These are phyloP conservation scores for Wickerhamomyces sp. DNA, from an alignment of 1,139 yeast genomes.

Conservation along the genomic window DNA sequence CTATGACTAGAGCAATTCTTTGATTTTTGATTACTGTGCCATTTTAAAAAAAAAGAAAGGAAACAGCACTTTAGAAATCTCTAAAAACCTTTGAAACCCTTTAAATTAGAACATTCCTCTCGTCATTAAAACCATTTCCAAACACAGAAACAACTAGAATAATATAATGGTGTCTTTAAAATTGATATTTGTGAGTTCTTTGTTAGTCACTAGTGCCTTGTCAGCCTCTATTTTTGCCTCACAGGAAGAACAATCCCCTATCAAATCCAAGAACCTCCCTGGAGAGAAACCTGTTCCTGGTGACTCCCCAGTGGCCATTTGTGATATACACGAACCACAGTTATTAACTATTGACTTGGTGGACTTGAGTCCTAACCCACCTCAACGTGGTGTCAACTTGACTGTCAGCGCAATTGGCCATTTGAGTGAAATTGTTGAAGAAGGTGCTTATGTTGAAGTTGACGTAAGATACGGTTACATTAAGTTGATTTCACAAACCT, in stretches of 20 bases:
- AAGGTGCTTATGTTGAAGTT: constrained; percentile 91
- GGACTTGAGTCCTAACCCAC: constrained; percentile 78
- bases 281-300: constrained; percentile 78
- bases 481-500: constrained; percentile 76
- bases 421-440: constrained; percentile 51
- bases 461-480: constrained; percentile 92
- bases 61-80: neutral
- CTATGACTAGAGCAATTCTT: too few species aligned
- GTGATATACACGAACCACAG: constrained; percentile 65
- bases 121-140: neutral
- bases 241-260: constrained; percentile 11
- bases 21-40: too few species aligned
- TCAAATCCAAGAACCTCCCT: constrained; percentile 13
- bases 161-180: constrained; percentile 16
- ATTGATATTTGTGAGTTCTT: constrained; percentile 6
- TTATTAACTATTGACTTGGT: constrained; percentile 58
- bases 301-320: constrained; percentile 73
- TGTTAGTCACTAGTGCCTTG: constrained; percentile 7
- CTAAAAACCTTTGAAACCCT: neutral
- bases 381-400: constrained; percentile 72
- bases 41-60: neutral
- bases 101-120: too few species aligned
- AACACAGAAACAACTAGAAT: neutral
- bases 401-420: constrained; percentile 73
- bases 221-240: constrained; percentile 16